A percentile compares a stretch with the other conserved stretches of the same genome.
These are phyloP conservation scores for Aspergillus sojae DNA, from an alignment of 2,329 filamentous ascomycete genomes.

Conservation along the genomic window DNA sequence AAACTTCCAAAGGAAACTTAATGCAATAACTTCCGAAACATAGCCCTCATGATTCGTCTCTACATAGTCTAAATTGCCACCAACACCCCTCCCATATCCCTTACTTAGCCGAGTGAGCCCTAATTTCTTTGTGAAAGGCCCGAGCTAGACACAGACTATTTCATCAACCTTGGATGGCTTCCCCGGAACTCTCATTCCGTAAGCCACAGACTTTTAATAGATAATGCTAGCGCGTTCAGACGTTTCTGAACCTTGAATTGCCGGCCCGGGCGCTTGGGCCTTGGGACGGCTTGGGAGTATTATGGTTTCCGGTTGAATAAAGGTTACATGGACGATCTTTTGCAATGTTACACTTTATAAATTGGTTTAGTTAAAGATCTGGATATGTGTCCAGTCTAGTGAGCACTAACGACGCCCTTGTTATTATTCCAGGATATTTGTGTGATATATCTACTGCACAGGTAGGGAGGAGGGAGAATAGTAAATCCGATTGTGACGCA, in stretches of 20 bases:
- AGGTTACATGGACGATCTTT: background rate
- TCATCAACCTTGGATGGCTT: background rate
- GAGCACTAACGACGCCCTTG: background rate
- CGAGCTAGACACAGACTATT: too few species aligned
- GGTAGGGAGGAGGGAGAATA: background rate
- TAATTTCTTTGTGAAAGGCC: too few species aligned
- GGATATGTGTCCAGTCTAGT: too few species aligned
- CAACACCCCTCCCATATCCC: too few species aligned
- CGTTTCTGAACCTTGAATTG: background rate
- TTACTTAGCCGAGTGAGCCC: too few species aligned
- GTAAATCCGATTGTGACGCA: background rate
- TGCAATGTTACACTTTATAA: background rate
- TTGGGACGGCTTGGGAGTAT: background rate
- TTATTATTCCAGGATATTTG: background rate
- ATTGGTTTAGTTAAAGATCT: background rate
- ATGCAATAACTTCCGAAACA: too few species aligned
- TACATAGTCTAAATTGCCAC: too few species aligned
- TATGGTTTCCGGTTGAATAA: background rate
- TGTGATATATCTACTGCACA: background rate
- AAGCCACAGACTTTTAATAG: background rate
- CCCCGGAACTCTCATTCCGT: too few species aligned
- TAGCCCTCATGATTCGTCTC: too few species aligned
- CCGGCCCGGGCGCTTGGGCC: too few species aligned
- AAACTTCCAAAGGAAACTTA: too few species aligned
- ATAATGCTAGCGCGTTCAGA: too few species aligned